phyloP scores from a whole-genome alignment of 2,329 filamentous ascomycete genomes.

The Phyllosticta citrichinensis region DNA sequence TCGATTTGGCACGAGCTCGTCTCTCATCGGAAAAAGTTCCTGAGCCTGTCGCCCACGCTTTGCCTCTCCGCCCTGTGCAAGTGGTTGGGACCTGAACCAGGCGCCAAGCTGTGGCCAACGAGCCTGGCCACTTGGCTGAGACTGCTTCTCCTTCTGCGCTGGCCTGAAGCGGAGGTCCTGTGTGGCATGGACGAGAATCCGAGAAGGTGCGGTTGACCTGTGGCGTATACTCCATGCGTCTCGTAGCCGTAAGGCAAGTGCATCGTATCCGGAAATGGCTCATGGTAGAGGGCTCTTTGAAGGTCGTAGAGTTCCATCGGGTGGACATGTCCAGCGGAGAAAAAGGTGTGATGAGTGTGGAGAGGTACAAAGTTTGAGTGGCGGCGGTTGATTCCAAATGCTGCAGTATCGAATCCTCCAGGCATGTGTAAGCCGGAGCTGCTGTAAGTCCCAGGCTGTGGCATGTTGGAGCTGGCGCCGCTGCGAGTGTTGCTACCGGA shows the following conservation, averaged over 20 bases:
- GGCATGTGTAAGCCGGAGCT: conserved; percentile 3
- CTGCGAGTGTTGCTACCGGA: not conserved
- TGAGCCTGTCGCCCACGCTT: conserved; percentile 4
- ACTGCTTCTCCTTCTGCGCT: conserved; percentile 2
- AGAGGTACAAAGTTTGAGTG: not conserved
- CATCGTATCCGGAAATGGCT: not conserved
- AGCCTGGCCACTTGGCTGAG: not conserved
- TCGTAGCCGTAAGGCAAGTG: not conserved
- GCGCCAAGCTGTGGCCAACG: conserved; percentile 1
- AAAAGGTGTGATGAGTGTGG: not conserved
- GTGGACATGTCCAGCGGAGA: not conserved
- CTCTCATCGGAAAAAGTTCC: conserved; percentile 2
- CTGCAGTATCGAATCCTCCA: not conserved
- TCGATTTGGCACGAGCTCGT: not conserved
- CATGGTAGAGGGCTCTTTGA: not conserved
- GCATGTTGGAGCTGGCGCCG: not conserved
- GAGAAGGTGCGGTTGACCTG: not conserved
- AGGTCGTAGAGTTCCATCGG: not conserved
- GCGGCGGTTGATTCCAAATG: not conserved
- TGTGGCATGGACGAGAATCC: not conserved
- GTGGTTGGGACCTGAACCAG: not conserved
- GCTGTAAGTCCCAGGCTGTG: not conserved
- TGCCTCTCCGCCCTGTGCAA: not conserved
- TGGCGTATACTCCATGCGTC: not conserved
- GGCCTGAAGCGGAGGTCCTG: not conserved